phyloP scores from a whole-genome alignment of 768 basidiomycete species.

The Lepiota brunneoincarnata region DNA sequence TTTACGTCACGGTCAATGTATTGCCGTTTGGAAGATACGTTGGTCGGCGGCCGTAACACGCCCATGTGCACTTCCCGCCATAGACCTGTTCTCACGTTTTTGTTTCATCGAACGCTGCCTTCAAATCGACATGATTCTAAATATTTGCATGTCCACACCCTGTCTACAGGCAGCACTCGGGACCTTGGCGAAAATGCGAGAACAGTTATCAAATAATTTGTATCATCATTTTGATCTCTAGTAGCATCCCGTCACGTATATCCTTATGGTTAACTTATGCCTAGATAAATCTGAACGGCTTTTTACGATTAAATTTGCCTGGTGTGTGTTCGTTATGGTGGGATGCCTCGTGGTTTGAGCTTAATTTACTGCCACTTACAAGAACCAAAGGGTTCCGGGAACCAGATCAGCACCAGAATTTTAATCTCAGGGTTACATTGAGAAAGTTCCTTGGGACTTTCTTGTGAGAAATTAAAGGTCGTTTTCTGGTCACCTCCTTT shows the following conservation, averaged over 20 bases:
- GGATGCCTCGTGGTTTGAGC: too few species aligned
- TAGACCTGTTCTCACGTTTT: background rate
- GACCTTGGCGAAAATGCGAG: background rate
- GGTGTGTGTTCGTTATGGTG: too few species aligned
- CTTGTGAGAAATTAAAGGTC: background rate
- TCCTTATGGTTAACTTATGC: too few species aligned
- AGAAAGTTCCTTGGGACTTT: background rate
- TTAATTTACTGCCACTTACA: too few species aligned
- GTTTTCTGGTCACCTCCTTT: background rate
- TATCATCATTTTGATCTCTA: background rate
- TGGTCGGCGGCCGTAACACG: background rate
- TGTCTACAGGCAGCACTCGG: background rate
- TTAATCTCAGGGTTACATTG: background rate
- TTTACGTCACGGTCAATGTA: background rate
- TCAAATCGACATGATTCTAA: background rate
- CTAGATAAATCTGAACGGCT: too few species aligned
- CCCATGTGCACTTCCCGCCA: background rate
- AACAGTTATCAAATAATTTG: background rate
- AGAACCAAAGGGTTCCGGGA: background rate
- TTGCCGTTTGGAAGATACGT: background rate
- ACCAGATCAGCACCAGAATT: background rate
- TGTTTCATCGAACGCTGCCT: background rate
- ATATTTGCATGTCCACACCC: background rate
- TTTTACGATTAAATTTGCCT: too few species aligned
- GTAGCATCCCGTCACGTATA: too few species aligned